phyloP scores from a whole-genome alignment of 352 stramenopile species.

The Lagenidium sp. region DNA sequence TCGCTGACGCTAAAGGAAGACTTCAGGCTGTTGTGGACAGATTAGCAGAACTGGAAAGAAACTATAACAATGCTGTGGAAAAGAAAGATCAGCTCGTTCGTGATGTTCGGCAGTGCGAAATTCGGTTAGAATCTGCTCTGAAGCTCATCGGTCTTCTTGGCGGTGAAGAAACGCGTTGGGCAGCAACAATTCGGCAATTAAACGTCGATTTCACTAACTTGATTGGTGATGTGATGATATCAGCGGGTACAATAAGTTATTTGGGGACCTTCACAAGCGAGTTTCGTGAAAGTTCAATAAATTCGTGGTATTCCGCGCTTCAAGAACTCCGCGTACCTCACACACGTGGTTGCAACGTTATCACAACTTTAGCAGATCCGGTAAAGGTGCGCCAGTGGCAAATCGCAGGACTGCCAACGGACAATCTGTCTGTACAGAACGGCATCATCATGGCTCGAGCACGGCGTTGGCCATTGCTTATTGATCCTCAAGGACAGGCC shows the following conservation, averaged over 20 bases:
- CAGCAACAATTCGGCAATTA: conserved; percentile 76
- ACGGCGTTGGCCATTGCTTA: conserved; percentile 86
- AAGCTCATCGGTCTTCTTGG: conserved; percentile 88
- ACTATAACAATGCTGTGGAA: conserved; percentile 79
- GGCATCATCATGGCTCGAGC: conserved; percentile 89
- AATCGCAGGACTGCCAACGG: conserved; percentile 85
- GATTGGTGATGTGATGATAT: conserved; percentile 89
- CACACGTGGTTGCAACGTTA: conserved; percentile 78
- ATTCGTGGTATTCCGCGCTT: conserved; percentile 77
- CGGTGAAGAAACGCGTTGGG: conserved; percentile 87
- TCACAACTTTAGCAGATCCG: conserved; percentile 84
- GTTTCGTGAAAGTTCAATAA: conserved; percentile 82
- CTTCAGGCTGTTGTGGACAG: conserved; percentile 82
- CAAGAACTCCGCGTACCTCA: conserved; percentile 67
- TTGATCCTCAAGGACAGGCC: conserved; percentile 90
- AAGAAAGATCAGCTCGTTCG: conserved; percentile 83
- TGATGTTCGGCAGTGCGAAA: conserved; percentile 77
- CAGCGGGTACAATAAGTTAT: conserved; percentile 90
- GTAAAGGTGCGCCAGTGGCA: conserved; percentile 89
- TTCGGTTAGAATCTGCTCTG: conserved; percentile 82
- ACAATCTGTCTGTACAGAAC: conserved; percentile 90
- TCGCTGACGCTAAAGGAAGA: conserved; percentile 78
- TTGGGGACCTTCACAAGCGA: conserved; percentile 90
- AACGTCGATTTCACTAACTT: conserved; percentile 81
- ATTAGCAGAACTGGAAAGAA: conserved; percentile 85